Conservation (phyloP, 805 yeast species). For the Yamadazyma philogaea region DNA sequence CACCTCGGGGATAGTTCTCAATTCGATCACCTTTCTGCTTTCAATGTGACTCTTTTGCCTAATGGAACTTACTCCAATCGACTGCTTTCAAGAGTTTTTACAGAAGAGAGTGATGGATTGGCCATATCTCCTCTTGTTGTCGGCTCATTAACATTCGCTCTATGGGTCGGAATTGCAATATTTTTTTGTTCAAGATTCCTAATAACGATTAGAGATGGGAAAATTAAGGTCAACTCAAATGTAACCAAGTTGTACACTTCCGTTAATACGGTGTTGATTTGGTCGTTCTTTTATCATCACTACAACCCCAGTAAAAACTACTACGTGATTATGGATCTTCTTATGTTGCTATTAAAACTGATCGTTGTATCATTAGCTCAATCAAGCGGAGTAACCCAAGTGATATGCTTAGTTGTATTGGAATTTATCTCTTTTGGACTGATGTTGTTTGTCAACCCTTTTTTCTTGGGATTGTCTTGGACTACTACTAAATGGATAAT, state of each 20-base stretch:
- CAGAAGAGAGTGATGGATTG: not conserved
- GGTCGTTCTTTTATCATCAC: constrained; percentile 45
- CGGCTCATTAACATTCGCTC: constrained; percentile 27
- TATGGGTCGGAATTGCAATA: constrained; percentile 20
- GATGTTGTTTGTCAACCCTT: constrained; percentile 26
- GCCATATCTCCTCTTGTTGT: constrained; percentile 20
- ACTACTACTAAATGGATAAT: constrained; percentile 31
- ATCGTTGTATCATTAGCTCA: constrained; percentile 46
- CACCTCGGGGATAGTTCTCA: not conserved
- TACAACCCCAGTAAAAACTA: constrained; percentile 42
- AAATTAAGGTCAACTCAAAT: constrained; percentile 17
- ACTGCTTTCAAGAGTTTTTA: not conserved
- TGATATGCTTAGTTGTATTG: constrained; percentile 32
- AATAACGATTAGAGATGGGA: constrained; percentile 17
- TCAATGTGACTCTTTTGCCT: not conserved
- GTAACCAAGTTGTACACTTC: constrained; percentile 44
- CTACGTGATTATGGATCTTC: constrained; percentile 37
- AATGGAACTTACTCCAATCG: not conserved
- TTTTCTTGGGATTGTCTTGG: constrained; percentile 25
- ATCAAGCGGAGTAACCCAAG: constrained; percentile 43
- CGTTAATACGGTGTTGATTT: constrained; percentile 41
- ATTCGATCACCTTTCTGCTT: not conserved
- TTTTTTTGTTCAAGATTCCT: constrained; percentile 29
- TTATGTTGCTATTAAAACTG: constrained; percentile 32
- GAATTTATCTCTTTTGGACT: constrained; percentile 29